Percentiles rank a stretch among this genome's conserved stretches.
These are phyloP conservation scores for Scytalidium lignicola DNA, from an alignment of 2,329 filamentous ascomycete species.

Conservation along the genomic window DNA sequence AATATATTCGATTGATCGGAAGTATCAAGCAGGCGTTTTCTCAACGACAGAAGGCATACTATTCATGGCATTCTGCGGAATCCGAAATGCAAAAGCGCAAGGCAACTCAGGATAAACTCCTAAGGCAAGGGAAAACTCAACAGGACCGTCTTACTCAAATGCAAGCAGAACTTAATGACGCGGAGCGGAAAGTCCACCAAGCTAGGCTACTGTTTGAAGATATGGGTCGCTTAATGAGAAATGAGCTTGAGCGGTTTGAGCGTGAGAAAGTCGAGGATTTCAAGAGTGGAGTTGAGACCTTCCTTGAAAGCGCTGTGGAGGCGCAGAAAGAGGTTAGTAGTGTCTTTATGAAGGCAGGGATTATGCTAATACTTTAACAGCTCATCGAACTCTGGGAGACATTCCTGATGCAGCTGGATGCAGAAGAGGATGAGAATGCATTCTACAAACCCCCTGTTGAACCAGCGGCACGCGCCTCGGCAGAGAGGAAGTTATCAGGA, in stretches of 20 bases:
- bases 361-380: conserved; percentile 28
- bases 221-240: conserved; percentile 90
- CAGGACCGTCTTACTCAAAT: conserved; percentile 93
- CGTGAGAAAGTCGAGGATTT: conserved; percentile 98
- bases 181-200: conserved; percentile 88
- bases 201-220: conserved; percentile 89
- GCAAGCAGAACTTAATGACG: conserved; percentile 88
- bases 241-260: conserved; percentile 90
- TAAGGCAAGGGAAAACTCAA: conserved; percentile 90
- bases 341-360: neutral
- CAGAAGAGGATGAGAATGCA: conserved; percentile 75
- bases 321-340: conserved; percentile 89
- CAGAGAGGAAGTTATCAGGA: conserved; percentile 45
- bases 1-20: conserved; percentile 94
- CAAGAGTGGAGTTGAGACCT: conserved; percentile 96
- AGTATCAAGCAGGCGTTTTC: conserved; percentile 90
- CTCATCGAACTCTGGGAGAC: conserved; percentile 94
- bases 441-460: conserved; percentile 62
- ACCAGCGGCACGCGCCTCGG: conserved; percentile 38
- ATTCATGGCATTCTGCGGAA: conserved; percentile 89
- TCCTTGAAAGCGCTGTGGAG: conserved; percentile 92
- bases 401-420: conserved; percentile 91
- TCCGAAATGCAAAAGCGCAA: conserved; percentile 88
- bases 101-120: conserved; percentile 84
- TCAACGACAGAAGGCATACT: conserved; percentile 92